These are phyloP conservation scores for Lumnitzera racemosa DNA, from an alignment of 345 rosid species.

Conservation along the genomic window DNA sequence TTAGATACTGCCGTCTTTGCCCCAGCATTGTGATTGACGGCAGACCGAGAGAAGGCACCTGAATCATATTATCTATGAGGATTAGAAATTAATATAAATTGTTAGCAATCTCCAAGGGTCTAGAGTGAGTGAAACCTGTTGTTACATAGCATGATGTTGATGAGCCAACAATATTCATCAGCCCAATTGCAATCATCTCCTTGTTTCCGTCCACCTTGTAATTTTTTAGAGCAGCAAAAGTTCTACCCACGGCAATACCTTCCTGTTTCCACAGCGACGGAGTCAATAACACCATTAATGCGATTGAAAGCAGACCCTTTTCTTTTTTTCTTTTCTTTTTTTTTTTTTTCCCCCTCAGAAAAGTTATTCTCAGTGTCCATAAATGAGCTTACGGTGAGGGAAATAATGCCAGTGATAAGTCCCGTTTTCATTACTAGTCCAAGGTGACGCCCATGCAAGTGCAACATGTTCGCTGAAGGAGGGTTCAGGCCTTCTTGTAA, in stretches of 20 bases:
- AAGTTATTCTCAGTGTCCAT: not conserved
- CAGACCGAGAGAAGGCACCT: constrained; percentile 95
- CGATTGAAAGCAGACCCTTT: not conserved
- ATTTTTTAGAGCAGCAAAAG: constrained; percentile 82
- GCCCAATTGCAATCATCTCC: constrained; percentile 96
- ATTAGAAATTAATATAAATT: not conserved
- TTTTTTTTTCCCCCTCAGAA: not conserved
- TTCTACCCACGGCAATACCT: constrained; percentile 97
- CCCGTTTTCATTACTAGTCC: constrained; percentile 78
- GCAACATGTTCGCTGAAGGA: constrained; percentile 87
- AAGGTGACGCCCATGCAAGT: constrained; percentile 59
- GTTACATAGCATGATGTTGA: constrained; percentile 93
- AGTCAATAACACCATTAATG: not conserved
- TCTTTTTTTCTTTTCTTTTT: not conserved
- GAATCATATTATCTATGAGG: not conserved
- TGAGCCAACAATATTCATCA: constrained; percentile 93
- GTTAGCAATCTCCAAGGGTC: not conserved
- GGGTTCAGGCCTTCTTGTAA: constrained; percentile 86
- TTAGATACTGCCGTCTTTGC: constrained; percentile 92
- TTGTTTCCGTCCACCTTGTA: constrained; percentile 95
- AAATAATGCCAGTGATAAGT: constrained; percentile 76
- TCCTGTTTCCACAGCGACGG: constrained; percentile 42
- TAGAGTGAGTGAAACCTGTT: constrained; percentile 29
- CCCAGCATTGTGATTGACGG: constrained; percentile 92
- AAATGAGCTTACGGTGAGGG: constrained; percentile 62